A percentile compares a stretch with the other conserved stretches of the same genome.
These are phyloP conservation scores for Euphorbia schlechtendalii DNA, from an alignment of 441 rosid species.

Conservation along the genomic window DNA sequence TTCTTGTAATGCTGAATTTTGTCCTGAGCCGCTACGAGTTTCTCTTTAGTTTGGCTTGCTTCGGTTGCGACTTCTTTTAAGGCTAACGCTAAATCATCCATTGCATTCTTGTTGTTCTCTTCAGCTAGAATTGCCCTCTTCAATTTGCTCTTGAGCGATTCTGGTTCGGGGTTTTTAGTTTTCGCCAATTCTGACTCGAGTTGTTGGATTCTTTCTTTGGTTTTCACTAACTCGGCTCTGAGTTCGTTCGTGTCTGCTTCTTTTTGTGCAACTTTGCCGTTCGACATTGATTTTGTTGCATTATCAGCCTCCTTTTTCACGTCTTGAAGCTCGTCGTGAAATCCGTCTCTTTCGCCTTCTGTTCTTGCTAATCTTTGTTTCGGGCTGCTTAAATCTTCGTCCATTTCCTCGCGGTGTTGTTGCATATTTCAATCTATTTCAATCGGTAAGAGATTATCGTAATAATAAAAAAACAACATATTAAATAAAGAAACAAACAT, in stretches of 20 bases:
- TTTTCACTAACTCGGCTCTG: slow-evolving; percentile 26
- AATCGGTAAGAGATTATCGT: background rate
- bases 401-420: slow-evolving; percentile 22
- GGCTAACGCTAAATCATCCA: slow-evolving; percentile 79
- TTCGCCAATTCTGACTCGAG: slow-evolving; percentile 32
- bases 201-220: slow-evolving; percentile 28
- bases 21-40: slow-evolving; percentile 30
- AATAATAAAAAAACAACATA: background rate
- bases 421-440: slow-evolving; percentile 26
- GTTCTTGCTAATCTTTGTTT: slow-evolving; percentile 20
- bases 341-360: slow-evolving; percentile 35
- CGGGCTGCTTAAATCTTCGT: slow-evolving; percentile 20
- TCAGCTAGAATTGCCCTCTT: slow-evolving; percentile 55
- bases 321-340: slow-evolving; percentile 24
- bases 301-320: slow-evolving; percentile 31
- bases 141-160: slow-evolving; percentile 39
- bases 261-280: slow-evolving; percentile 26
- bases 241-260: slow-evolving; percentile 24
- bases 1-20: slow-evolving; percentile 37
- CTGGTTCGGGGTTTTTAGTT: slow-evolving; percentile 26
- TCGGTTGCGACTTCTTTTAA: slow-evolving; percentile 73
- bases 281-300: slow-evolving; percentile 27
- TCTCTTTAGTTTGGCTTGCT: slow-evolving; percentile 42
- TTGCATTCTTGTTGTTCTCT: slow-evolving; percentile 66
- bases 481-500: background rate